These are phyloP conservation scores for Poa annua DNA, from an alignment of 176 grass and related monocot genomes.

Conservation along the genomic window DNA sequence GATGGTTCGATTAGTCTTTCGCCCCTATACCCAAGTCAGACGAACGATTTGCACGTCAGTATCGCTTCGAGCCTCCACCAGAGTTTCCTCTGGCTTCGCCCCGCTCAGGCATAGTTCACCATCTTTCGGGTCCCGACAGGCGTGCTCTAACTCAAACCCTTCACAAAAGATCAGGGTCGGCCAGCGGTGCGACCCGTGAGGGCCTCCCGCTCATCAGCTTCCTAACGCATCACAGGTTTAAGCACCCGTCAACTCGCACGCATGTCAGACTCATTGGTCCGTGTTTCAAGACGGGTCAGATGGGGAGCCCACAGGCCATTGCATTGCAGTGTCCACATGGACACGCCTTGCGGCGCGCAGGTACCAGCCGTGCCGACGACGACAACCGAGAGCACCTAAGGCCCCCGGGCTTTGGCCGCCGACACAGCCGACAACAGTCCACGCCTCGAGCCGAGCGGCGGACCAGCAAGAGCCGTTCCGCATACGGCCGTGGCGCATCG, in stretches of 20 bases:
- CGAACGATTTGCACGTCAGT: constrained; percentile 81
- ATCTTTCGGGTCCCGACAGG: constrained; percentile 80
- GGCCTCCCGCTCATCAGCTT: constrained; percentile 33
- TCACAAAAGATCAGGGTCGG: constrained; percentile 63
- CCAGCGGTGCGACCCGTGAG: constrained; percentile 46
- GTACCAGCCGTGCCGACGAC: too few species aligned
- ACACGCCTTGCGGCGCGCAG: too few species aligned
- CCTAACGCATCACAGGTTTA: constrained; percentile 13
- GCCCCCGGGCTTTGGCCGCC: too few species aligned
- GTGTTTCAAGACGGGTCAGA: constrained; percentile 82
- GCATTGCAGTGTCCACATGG: not conserved
- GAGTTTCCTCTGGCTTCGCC: constrained; percentile 68
- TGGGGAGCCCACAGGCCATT: constrained; percentile 50
- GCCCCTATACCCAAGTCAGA: constrained; percentile 42
- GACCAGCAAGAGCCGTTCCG: not conserved
- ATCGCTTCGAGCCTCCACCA: constrained; percentile 87
- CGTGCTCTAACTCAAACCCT: constrained; percentile 76
- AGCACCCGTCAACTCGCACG: constrained; percentile 38
- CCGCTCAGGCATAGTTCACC: constrained; percentile 79
- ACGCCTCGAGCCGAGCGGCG: too few species aligned
- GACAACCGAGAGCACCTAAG: too few species aligned
- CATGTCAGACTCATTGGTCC: constrained; percentile 69
- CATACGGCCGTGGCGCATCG: constrained; percentile 40
- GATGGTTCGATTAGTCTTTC: constrained; percentile 60
- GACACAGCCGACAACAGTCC: too few species aligned